phyloP scores from a whole-genome alignment of 495 filamentous ascomycete species.

The Lophium mytilinum region DNA sequence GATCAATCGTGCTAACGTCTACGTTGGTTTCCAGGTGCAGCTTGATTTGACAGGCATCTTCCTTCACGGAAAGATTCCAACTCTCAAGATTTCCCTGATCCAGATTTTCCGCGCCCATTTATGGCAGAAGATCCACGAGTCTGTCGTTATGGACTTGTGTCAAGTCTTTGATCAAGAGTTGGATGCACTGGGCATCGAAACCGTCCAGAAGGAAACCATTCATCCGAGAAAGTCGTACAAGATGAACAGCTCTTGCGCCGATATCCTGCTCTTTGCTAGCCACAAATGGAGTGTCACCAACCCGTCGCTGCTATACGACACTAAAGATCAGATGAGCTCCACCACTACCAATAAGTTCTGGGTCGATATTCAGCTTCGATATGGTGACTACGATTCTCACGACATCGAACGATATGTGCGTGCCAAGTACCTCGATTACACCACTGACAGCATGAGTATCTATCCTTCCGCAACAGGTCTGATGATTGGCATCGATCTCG shows the following conservation, averaged over 20 bases:
- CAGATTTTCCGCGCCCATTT: conserved; percentile 99
- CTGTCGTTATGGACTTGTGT: conserved; percentile 97
- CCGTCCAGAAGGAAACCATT: conserved; percentile 98
- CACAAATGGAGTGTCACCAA: conserved; percentile 98
- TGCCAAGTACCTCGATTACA: conserved; percentile 98
- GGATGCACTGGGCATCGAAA: conserved; percentile 92
- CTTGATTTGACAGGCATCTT: conserved; percentile 98
- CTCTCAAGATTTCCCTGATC: conserved; percentile 95
- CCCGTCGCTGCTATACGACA: conserved; percentile 89
- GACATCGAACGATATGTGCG: conserved; percentile 97
- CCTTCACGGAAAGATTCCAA: conserved; percentile 98
- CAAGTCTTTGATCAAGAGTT: conserved; percentile 99
- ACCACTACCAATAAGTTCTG: conserved; percentile 99
- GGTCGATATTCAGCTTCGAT: conserved; percentile 96
- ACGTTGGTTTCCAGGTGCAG: conserved; percentile 98
- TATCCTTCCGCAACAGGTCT: conserved; percentile 96
- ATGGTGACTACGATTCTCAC: conserved; percentile 98
- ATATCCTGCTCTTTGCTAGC: conserved; percentile 94
- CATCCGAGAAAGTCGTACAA: conserved; percentile 99
- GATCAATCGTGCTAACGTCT: conserved; percentile 68
- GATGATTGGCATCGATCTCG: conserved; percentile 97
- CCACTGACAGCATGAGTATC: conserved; percentile 97
- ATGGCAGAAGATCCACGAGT: conserved; percentile 99
- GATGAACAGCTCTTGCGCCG: conserved; percentile 99
- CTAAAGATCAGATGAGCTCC: conserved; percentile 89